phyloP scores from a whole-genome alignment of 495 filamentous ascomycete species.

The Corynascus novoguineensis region DNA sequence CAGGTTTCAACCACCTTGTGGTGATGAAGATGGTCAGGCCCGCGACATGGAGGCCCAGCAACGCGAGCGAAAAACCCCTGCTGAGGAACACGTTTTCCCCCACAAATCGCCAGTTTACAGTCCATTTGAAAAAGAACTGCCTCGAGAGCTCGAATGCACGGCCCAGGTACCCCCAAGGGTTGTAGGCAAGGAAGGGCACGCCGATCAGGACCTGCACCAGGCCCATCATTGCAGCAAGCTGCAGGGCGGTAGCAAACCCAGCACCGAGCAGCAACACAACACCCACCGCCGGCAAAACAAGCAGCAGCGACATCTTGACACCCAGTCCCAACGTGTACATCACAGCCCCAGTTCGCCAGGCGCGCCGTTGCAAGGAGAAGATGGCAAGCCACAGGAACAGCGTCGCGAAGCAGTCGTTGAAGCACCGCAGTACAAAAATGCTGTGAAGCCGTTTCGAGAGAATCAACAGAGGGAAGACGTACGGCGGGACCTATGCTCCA shows the following conservation, averaged over 20 bases:
- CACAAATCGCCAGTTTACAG: conserved; percentile 95
- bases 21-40: conserved; percentile 58
- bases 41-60: conserved; percentile 64
- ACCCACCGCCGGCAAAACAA: conserved; percentile 74
- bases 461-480: conserved; percentile 79
- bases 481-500: conserved; percentile 66
- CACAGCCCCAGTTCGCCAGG: conserved; percentile 65
- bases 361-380: conserved; percentile 63
- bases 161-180: conserved; percentile 64
- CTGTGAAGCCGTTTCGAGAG: conserved; percentile 91
- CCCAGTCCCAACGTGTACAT: conserved; percentile 74
- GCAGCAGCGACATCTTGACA: conserved; percentile 87
- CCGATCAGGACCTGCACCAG: conserved; percentile 73
- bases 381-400: conserved; percentile 77
- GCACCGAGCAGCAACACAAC: conserved; percentile 64
- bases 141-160: conserved; percentile 85
- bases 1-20: conserved; percentile 45
- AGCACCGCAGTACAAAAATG: conserved; percentile 84
- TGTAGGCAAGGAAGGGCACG: conserved; percentile 65
- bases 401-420: conserved; percentile 89
- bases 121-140: conserved; percentile 94
- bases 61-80: conserved; percentile 57
- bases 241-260: conserved; percentile 56
- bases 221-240: conserved; percentile 61
- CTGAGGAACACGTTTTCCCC: conserved; percentile 79